Evolutionary conservation across 768 basidiomycete genomes (phyloP).

Genomic region (Neoboletus brunneissimus): DNA sequence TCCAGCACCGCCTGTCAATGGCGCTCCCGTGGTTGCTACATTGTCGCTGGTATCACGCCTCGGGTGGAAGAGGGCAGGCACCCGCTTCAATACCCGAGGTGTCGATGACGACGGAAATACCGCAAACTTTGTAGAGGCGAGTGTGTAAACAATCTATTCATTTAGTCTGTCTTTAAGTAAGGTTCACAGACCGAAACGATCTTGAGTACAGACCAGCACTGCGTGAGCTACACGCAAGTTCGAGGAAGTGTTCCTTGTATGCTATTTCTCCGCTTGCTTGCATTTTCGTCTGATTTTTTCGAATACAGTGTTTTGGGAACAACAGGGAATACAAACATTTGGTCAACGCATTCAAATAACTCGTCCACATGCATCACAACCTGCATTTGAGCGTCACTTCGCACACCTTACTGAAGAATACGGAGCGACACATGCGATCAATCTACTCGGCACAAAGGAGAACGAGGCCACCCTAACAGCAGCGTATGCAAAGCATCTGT

Average conservation of each 20-base stretch:
- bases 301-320: slow-evolving; percentile 92
- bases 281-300: slow-evolving; percentile 9
- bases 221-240: slow-evolving; percentile 90
- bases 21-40: slow-evolving; percentile 69
- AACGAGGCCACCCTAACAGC: slow-evolving; percentile 83
- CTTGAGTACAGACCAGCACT: slow-evolving; percentile 81
- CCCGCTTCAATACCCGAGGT: slow-evolving; percentile 94
- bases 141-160: slow-evolving; percentile 18
- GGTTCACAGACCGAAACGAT: slow-evolving; percentile 80
- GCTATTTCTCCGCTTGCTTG: slow-evolving; percentile 28
- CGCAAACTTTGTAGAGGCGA: slow-evolving; percentile 94
- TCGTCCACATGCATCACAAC: slow-evolving; percentile 92
- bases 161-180: slow-evolving; percentile 8
- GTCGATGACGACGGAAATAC: slow-evolving; percentile 94
- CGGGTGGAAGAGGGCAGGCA: slow-evolving; percentile 94
- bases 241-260: slow-evolving; percentile 93
- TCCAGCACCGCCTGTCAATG: slow-evolving; percentile 71
- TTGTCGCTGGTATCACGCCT: slow-evolving; percentile 82
- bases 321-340: slow-evolving; percentile 93
- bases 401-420: slow-evolving; percentile 85
- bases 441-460: slow-evolving; percentile 88
- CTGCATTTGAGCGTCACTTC: slow-evolving; percentile 95
- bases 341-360: slow-evolving; percentile 94
- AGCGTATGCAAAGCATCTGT: slow-evolving; percentile 81
- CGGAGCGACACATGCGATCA: slow-evolving; percentile 80